phyloP scores from a whole-genome alignment of 2,329 filamentous ascomycete species.

The Microcera coccophila region DNA sequence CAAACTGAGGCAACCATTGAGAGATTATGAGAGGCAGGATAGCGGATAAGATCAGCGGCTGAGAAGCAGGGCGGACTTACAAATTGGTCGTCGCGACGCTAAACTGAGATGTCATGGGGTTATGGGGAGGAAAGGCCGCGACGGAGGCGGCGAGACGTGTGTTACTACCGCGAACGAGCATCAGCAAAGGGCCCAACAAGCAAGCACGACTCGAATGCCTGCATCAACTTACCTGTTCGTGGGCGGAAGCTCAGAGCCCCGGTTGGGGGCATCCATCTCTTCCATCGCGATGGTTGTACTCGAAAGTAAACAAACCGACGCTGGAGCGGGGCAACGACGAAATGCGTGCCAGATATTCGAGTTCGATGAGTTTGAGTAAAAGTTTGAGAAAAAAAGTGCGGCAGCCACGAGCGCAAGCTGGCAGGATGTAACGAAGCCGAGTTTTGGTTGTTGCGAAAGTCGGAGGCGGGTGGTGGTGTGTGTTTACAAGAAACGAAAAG shows the following conservation, averaged over 20 bases:
- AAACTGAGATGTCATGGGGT: no score
- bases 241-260: constrained; percentile 21
- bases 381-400: no score
- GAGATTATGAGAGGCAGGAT: no score
- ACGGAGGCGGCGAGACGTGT: constrained; percentile 23
- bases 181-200: constrained; percentile 12
- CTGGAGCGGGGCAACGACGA: constrained; percentile 21
- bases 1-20: background rate
- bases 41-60: constrained; percentile 19
- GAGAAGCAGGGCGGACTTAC: no score
- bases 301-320: constrained; percentile 29
- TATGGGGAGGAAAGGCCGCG: constrained; percentile 24
- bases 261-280: constrained; percentile 17
- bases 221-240: constrained; percentile 16
- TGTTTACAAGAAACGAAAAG: constrained; percentile 5
- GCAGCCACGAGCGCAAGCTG: no score
- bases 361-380: no score
- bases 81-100: no score
- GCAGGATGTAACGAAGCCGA: no score
- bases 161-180: constrained; percentile 15
- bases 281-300: constrained; percentile 22
- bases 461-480: constrained; percentile 9
- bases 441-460: constrained; percentile 4
- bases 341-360: no score
- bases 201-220: background rate